Evolutionary conservation across 352 stramenopile genomes (phyloP), one percentile per base, ranked within the genome.

Genomic region (Plasmopara viticola): DNA sequence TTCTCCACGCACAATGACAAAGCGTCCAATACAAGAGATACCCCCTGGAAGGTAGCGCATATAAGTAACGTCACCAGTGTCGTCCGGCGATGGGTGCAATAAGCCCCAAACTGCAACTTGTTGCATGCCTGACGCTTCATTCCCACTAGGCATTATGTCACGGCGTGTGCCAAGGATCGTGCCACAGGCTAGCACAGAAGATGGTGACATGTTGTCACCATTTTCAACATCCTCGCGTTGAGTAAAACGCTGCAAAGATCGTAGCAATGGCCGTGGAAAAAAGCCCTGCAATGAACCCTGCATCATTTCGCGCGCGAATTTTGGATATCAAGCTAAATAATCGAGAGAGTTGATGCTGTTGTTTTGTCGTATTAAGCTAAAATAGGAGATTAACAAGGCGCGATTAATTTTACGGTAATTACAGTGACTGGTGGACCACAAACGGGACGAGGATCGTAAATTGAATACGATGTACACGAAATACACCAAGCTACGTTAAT

Each of bases 241-340:
- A n/a, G 48, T 58, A 35, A 67, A 63, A 39, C 67, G 72, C n/a
- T 40, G 53, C n/a, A 79, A 49, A 18, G 72, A 62, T 38, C 62
- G 69, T 56, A 73, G 46, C 8, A 83, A 48, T 46, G 68, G 56
- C 34, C 60, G 60, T 34, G 68, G 50, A 12, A 76, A 8, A 40
- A 62, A 53, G 33, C 37, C 46, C 40, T 62, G 48, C 62, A 63
- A 70, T 35, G 20, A 25, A 25, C 20, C 20, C 3, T 25, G 20
- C 20, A 35, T 35, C 1, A 4, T 12, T 12, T 35, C 10, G 6
- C 7, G 31, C 31, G 1, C 31, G 31, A 35, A 35, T 12, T 35
- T 35, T 12, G 31, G 31, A 1, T 8, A 5, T 35, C 31, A 35
- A 35, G 30, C 9, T 34, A 9, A 5, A 9, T 9, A 5, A 34